Base-by-base conservation (phyloP, 2,329 filamentous ascomycete genomes). In the Colletotrichum tabaci region DNA sequence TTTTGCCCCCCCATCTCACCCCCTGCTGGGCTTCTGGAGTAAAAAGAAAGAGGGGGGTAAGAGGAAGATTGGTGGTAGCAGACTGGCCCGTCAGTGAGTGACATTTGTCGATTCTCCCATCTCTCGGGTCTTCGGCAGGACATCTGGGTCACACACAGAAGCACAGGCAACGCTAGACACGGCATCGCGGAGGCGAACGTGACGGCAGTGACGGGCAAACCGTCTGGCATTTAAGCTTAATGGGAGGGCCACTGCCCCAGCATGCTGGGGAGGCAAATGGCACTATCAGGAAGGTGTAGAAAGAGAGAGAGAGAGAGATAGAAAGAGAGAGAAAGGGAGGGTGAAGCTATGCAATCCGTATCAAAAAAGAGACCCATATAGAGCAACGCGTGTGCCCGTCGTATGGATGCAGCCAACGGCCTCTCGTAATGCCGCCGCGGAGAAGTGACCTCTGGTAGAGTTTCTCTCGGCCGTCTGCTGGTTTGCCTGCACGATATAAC, bases 141-240 rank as follows among this genome's bases (percentile, higher is more conserved):
- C n/a, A 46, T 71, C 67, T 67, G 67, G 63, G 56, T 50, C 64
- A 52, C 44, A 58, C 38, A 47, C 26, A 26, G 26, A 42, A n/a
- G 52, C n/a, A 12, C 35, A n/a, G 23, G 57, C 63, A 42, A 71
- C 68, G 58, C 57, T 62, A 6, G n/a, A 67, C 64, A 42, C 12
- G 65, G 58, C 52, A 63, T 63, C 46, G 64, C 52, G 57, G 64
- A 55, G 26, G 26, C 52, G 64, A 56, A 52, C 58, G 8, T 53
- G 68, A 53, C 47, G 46, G 52, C 13, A 42, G 57, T 44, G n/a
- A 61, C 30, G 55, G 18, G 30, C 35, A 44, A 50, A 38, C 56
- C 15, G 52, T 58, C 65, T 61, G 56, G 52, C 65, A 60, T 71
- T 71, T 71, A 71, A 71, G 68, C 68, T 71, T 71, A 71, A 68